Base-by-base conservation (phyloP, 2,329 filamentous ascomycete genomes). In the Onygenales sp. region DNA sequence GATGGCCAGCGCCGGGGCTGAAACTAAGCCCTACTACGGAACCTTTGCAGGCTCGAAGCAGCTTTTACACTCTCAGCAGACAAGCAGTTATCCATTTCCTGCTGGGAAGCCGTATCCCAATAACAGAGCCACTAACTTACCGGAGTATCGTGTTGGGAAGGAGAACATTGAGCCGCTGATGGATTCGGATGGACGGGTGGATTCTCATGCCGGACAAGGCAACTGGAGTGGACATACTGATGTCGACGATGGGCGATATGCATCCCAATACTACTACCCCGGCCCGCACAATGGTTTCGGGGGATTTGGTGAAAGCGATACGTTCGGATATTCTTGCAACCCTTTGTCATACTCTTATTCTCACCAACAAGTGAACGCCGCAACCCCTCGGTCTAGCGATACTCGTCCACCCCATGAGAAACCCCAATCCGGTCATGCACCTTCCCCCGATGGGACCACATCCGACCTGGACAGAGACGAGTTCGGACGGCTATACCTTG, bases 121-220 rank as follows among this genome's bases (percentile, higher is more conserved):
- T 14, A 55, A 45, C 13, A 44, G 55, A 39, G 31, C 56, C n/a
- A 54, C 51, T 48, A 53, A 43, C 34, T n/a, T 52, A 34, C 49
- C 56, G 31, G 56, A 53, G 42, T 36, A 51, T 34, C 33, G 57
- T 6, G 42, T 54, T 13, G 63, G 58, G n/a, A 70, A 71, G 49
- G 69, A 71, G 54, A 71, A 70, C 51, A 63, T 71, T n/a, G 69
- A 70, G 42, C 68, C 68, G 4, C 59, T 64, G 59, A 42, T 56
- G 40, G 48, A 51, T 14, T 48, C 55, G 3, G 21, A 33, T 45
- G 48, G 45, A 13, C 61, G 58, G 45, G 57, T 65, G 32, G 64
- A 65, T 21, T 43, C 59, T 43, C 55, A 58, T 42, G 54, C 58
- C n/a, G 56, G 50, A 34, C 40, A 53, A 67, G 63, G 62, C 46